phyloP scores from a whole-genome alignment of 805 yeast species.

The Pichia gijzeniarum region DNA sequence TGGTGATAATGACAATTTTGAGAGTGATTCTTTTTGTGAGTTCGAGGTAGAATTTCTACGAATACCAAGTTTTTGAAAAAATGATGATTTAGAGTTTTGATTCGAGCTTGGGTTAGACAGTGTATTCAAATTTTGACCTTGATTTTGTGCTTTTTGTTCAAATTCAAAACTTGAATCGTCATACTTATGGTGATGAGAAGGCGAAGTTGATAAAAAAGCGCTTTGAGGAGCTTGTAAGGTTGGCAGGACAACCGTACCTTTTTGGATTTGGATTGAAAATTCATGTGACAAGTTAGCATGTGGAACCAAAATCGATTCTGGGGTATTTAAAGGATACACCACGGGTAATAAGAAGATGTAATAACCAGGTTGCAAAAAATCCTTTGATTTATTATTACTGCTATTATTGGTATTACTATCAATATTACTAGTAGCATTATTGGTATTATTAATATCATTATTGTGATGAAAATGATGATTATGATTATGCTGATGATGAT shows the following conservation, averaged over 20 bases:
- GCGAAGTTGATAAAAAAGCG: conserved; percentile 32
- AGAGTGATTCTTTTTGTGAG: conserved; percentile 11
- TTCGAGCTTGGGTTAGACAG: not conserved
- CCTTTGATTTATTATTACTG: not conserved
- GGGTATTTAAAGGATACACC: conserved; percentile 52
- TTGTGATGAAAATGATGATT: no score
- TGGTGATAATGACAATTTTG: conserved; percentile 7
- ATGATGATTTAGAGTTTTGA: conserved; percentile 12
- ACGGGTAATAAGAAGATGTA: conserved; percentile 64
- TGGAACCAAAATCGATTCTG: conserved; percentile 52
- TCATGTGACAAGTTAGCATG: conserved; percentile 43
- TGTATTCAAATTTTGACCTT: not conserved
- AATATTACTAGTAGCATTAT: no score
- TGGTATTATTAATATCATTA: no score
- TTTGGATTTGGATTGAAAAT: conserved; percentile 36
- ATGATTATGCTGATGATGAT: not conserved
- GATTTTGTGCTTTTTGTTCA: not conserved
- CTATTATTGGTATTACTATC: no score
- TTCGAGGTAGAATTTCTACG: conserved; percentile 13
- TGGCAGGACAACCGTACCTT: conserved; percentile 21
- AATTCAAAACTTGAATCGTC: conserved; percentile 15
- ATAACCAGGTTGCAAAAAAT: conserved; percentile 51
- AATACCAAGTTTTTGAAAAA: conserved; percentile 23
- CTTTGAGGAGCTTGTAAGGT: conserved; percentile 26
- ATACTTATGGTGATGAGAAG: conserved; percentile 21